Percentiles rank a stretch among this genome's conserved stretches.
Evolutionary conservation across 306 rosid genomes (phyloP).

Genomic region (Purshia tridentata): DNA sequence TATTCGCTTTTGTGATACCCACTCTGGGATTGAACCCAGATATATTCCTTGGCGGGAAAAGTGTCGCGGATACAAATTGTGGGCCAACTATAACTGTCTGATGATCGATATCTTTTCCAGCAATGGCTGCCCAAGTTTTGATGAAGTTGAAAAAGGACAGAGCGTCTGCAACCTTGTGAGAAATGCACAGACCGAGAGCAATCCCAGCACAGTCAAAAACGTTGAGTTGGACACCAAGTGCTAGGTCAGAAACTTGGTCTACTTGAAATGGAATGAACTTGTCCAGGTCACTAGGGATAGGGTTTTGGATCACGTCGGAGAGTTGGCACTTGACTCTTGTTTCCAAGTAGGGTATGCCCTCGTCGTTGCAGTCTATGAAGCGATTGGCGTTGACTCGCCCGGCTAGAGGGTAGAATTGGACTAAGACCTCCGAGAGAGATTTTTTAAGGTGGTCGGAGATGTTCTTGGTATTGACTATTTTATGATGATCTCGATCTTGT

Average conservation of each 20-base stretch:
- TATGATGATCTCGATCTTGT: background rate
- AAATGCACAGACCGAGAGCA: slow-evolving; percentile 47
- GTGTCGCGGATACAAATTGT: slow-evolving; percentile 35
- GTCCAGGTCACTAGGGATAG: slow-evolving; percentile 41
- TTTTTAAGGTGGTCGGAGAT: slow-evolving; percentile 37
- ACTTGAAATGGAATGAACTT: slow-evolving; percentile 45
- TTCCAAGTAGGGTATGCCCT: slow-evolving; percentile 46
- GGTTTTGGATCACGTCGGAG: slow-evolving; percentile 31
- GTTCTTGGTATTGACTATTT: slow-evolving; percentile 4
- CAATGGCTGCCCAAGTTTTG: slow-evolving; percentile 44
- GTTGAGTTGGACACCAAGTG: slow-evolving; percentile 53
- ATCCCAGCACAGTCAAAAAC: slow-evolving; percentile 55
- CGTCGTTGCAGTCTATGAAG: slow-evolving; percentile 45
- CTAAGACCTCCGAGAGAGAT: slow-evolving; percentile 44
- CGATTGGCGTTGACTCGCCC: slow-evolving; percentile 32
- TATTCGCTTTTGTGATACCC: slow-evolving; percentile 34
- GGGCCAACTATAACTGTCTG: slow-evolving; percentile 25
- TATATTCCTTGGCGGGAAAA: slow-evolving; percentile 53
- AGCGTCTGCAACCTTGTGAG: slow-evolving; percentile 58
- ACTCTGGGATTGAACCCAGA: slow-evolving; percentile 30
- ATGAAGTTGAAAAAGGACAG: slow-evolving; percentile 39
- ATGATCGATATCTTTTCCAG: slow-evolving; percentile 22
- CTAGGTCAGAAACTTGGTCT: slow-evolving; percentile 28
- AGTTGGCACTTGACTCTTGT: slow-evolving; percentile 42
- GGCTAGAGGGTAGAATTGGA: slow-evolving; percentile 43